Conservation (phyloP, 164 flowering plant species). For the Liriodendron chinense region DNA sequence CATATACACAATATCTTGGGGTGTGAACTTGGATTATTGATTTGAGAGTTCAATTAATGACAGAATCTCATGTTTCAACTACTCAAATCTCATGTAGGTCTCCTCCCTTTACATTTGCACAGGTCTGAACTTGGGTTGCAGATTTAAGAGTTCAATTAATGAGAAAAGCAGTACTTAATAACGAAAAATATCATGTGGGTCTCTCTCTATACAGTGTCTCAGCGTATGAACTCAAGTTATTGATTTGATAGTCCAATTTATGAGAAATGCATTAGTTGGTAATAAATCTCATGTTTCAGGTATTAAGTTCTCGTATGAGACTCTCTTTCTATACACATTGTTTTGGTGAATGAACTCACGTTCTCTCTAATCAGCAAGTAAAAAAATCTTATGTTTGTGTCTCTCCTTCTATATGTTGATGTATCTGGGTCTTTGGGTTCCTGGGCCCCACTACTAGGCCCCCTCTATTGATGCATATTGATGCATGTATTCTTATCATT, state of each 20-base stretch:
- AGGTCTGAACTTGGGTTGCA: neutral
- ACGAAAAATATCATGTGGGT: neutral
- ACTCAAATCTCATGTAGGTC: neutral
- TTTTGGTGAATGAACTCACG: neutral
- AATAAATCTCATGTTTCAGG: neutral
- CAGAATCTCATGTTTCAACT: neutral
- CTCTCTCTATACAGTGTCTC: neutral
- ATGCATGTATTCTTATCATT: too few relatives aligned
- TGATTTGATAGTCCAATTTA: conserved; percentile 10
- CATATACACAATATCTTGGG: neutral
- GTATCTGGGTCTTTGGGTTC: too few relatives aligned
- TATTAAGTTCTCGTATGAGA: conserved; percentile 4
- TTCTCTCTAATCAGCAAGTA: neutral
- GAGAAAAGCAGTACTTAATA: neutral
- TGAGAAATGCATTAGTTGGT: neutral
- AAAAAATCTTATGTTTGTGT: too few relatives aligned
- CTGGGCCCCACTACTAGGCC: too few relatives aligned
- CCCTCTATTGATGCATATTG: too few relatives aligned
- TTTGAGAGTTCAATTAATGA: neutral
- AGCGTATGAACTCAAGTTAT: neutral
- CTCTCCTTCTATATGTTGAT: too few relatives aligned
- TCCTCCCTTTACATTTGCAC: neutral
- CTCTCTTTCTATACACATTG: neutral
- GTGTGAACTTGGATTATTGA: neutral
- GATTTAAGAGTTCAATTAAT: conserved; percentile 8